phyloP scores from a whole-genome alignment of 257 asterid genomes.

The Salvia miltiorrhiza region DNA sequence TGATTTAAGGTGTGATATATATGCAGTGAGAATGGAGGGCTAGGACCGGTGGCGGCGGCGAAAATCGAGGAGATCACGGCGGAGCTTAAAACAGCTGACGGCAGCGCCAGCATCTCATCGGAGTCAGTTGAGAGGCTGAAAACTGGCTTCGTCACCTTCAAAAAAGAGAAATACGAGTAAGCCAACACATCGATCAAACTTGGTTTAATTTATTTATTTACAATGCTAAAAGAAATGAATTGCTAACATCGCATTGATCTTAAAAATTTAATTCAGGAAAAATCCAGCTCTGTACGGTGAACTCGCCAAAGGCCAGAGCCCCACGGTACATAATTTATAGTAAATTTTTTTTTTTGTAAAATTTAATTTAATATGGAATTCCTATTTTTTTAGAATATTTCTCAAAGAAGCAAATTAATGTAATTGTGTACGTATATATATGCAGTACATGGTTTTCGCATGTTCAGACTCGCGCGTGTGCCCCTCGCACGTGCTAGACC shows the following conservation, averaged over 20 bases:
- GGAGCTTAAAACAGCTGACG: constrained; percentile 46
- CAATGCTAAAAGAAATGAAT: neutral
- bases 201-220: neutral
- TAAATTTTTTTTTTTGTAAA: neutral
- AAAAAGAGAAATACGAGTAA: constrained; percentile 87
- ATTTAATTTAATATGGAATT: neutral
- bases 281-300: constrained; percentile 64
- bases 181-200: constrained; percentile 12
- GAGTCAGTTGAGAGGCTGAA: constrained; percentile 68
- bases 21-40: constrained; percentile 75
- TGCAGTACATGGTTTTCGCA: constrained; percentile 90
- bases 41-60: constrained; percentile 78
- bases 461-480: constrained; percentile 97
- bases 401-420: neutral
- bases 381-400: neutral
- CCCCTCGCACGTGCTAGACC: constrained; percentile 75
- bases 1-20: neutral
- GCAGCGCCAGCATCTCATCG: constrained; percentile 30
- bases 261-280: constrained; percentile 38
- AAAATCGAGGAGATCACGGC: constrained; percentile 69
- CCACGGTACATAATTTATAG: constrained; percentile 48
- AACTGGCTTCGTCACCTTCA: constrained; percentile 73
- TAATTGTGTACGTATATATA: neutral
- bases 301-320: constrained; percentile 89
- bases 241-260: neutral